Conservation (phyloP, 768 basidiomycete species). For the Suillus spraguei region DNA sequence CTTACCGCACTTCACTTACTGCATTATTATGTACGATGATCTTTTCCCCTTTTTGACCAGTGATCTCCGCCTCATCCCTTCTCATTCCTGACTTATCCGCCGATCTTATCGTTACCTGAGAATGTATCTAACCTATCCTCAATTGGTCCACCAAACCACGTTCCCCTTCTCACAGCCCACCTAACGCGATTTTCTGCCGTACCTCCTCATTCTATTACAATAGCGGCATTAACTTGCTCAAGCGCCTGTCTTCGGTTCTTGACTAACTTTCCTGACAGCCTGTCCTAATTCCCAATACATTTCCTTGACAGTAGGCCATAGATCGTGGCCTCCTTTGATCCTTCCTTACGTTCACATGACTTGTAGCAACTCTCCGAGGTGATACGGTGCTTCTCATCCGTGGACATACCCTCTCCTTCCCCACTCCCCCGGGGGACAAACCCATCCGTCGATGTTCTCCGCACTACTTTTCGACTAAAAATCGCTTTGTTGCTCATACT, state of each 20-base stretch:
- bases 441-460: neutral
- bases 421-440: neutral
- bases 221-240: too few relatives aligned
- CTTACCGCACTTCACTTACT: slow-evolving; percentile 19
- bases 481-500: too few relatives aligned
- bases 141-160: neutral
- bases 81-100: slow-evolving; percentile 35
- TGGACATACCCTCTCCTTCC: slow-evolving; percentile 28
- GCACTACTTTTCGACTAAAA: too few relatives aligned
- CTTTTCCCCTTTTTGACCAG: slow-evolving; percentile 26
- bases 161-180: neutral
- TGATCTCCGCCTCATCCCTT: slow-evolving; percentile 17
- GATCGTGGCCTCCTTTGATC: neutral
- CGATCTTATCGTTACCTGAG: slow-evolving; percentile 35
- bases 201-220: neutral
- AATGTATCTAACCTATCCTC: slow-evolving; percentile 27
- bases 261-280: neutral
- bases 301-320: neutral
- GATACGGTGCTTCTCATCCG: slow-evolving; percentile 22
- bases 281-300: neutral
- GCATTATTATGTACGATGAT: slow-evolving; percentile 31
- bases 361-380: slow-evolving; percentile 14
- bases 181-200: neutral
- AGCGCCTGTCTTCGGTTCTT: neutral
- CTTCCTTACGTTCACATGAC: slow-evolving; percentile 13